phyloP scores from a whole-genome alignment of 805 yeast species.

The Lipomyces sp. region DNA sequence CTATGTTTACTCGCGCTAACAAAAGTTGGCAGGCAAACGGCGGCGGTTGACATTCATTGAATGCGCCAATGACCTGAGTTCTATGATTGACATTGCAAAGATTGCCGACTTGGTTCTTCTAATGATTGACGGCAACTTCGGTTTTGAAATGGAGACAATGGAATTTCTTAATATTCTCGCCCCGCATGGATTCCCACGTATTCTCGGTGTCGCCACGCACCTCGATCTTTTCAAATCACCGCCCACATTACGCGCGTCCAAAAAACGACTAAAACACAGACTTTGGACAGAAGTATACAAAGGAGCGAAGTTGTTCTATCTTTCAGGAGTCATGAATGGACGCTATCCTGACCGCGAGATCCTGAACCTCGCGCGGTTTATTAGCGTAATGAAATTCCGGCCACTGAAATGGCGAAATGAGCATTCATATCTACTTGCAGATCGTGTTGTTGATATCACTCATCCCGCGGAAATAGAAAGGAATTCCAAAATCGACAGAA shows the following conservation, averaged over 20 bases:
- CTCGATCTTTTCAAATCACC: slow-evolving; percentile 90
- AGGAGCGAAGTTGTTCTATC: slow-evolving; percentile 93
- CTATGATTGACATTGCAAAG: slow-evolving; percentile 96
- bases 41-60: slow-evolving; percentile 92
- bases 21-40: slow-evolving; percentile 65
- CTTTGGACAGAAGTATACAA: slow-evolving; percentile 99
- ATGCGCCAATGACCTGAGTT: slow-evolving; percentile 87
- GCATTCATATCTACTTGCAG: slow-evolving; percentile 92
- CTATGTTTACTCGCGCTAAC: background rate
- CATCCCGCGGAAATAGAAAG: slow-evolving; percentile 82
- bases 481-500: slow-evolving; percentile 84
- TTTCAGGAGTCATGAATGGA: slow-evolving; percentile 95
- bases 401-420: slow-evolving; percentile 99
- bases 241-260: slow-evolving; percentile 85
- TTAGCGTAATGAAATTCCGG: slow-evolving; percentile 96
- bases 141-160: slow-evolving; percentile 99
- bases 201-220: slow-evolving; percentile 93
- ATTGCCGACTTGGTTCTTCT: slow-evolving; percentile 89
- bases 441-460: slow-evolving; percentile 89
- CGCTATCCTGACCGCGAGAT: slow-evolving; percentile 98
- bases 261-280: slow-evolving; percentile 87
- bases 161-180: slow-evolving; percentile 94
- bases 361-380: slow-evolving; percentile 85
- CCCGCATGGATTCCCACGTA: slow-evolving; percentile 99
- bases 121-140: slow-evolving; percentile 94